Base-by-base conservation (phyloP, 305 asterid species). In the Solanum hybrid region DNA sequence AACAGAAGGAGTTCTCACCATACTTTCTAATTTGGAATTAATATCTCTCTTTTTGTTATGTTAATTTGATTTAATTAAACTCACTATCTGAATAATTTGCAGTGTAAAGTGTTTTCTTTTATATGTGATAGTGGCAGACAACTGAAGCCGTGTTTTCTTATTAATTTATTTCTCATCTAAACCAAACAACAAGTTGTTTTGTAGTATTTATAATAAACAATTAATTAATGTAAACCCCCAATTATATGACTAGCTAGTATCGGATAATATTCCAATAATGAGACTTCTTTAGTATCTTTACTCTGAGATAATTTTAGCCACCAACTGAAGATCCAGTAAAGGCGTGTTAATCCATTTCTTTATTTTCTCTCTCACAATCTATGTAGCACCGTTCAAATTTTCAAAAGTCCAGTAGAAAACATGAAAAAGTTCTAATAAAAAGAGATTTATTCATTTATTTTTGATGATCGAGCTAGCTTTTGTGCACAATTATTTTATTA, bases 1-100 rank as follows among this genome's bases (percentile, higher is more conserved):
- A 19, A 90, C n/a, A 35, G 10, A 85, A 34, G 93, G 90, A 6
- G 88, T 86, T 79, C 92, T 92, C 90, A 87, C 93, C 93, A 92
- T 91, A 91, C 88, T 80, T 76, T 40, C 69, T 17, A 75, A 31
- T 78, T 78, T 37, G 19, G 56, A 77, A 17, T 64, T 64, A 64
- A 1, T 64, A 0, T 72, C 26, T 19, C 45, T 78, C 15, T 19
- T 78, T 19, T 34, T 77, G 77, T 26, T 72, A 72, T 78, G 40
- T 78, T 35, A 77, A 34, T 77, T 17, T 77, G 82, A 77, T 77
- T 77, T 77, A 1, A 4, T 8, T 73, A 29, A 4, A 31, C 81
- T 31, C 80, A 15, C 14, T 17, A 4, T 35, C 27, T 77, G 82
- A 77, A 8, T 17, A 32, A 34, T 0, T 32, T 76, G 81, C 27